Percentiles rank a stretch among this genome's conserved stretches.
Evolutionary conservation across 768 basidiomycete genomes (phyloP).

Genomic region (Leccinum obscurum): DNA sequence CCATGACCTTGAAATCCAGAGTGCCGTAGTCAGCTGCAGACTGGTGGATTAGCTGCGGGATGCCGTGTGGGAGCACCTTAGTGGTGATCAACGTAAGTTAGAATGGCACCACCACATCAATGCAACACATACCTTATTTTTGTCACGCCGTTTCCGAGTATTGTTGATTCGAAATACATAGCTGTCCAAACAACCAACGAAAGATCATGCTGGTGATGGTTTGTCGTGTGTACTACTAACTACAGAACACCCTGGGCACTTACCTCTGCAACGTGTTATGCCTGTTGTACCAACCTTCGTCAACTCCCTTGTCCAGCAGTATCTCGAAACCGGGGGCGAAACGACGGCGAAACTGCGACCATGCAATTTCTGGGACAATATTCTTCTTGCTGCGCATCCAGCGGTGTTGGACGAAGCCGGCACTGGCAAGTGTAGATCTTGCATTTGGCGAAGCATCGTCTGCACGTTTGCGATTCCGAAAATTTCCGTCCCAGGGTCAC

Average conservation of each 20-base stretch:
- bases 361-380: constrained; percentile 40
- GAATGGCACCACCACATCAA: neutral
- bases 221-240: no score
- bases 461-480: neutral
- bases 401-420: constrained; percentile 41
- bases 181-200: no score
- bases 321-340: constrained; percentile 41
- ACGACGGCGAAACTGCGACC: constrained; percentile 1
- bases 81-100: neutral
- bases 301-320: constrained; percentile 30
- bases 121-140: no score
- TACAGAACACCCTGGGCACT: no score
- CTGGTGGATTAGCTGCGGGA: neutral
- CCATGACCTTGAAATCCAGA: neutral
- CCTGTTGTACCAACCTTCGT: constrained; percentile 35
- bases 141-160: no score
- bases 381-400: constrained; percentile 34
- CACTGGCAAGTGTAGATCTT: constrained; percentile 33
- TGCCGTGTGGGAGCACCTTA: neutral
- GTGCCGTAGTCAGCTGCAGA: neutral
- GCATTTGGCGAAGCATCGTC: neutral
- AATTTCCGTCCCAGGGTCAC: constrained; percentile 6
- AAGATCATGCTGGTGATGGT: no score
- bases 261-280: no score
- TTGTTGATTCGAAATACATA: no score